These are phyloP conservation scores for Blastocystis hominis DNA, from an alignment of 352 stramenopile genomes.

Conservation along the genomic window DNA sequence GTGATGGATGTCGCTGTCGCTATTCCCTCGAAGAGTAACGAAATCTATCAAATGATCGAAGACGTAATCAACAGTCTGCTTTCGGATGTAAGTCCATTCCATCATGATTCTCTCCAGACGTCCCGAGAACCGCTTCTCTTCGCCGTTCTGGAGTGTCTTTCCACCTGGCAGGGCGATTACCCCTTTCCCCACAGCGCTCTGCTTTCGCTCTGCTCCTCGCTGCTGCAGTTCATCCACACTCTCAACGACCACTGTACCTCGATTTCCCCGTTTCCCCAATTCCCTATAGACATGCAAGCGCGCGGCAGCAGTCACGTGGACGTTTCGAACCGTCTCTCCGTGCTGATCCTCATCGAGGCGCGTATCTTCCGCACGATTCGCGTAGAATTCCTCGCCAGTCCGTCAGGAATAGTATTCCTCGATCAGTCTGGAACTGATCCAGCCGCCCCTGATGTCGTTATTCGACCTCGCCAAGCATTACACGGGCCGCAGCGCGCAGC, in stretches of 20 bases:
- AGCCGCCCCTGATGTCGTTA: neutral
- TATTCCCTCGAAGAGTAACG: neutral
- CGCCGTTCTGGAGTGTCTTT: constrained; percentile 11
- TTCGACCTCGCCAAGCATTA: neutral
- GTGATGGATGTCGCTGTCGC: neutral
- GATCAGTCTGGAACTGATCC: constrained; percentile 8
- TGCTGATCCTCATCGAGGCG: constrained; percentile 10
- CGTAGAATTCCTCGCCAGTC: neutral
- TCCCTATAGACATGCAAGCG: neutral
- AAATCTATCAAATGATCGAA: neutral
- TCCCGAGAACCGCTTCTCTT: constrained; percentile 6
- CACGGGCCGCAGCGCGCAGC: neutral
- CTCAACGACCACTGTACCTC: neutral
- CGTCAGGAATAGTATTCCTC: neutral
- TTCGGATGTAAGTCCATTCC: neutral
- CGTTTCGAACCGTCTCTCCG: neutral
- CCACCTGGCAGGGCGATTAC: constrained; percentile 17
- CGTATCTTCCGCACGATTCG: neutral
- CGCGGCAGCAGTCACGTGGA: neutral
- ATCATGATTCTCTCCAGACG: neutral
- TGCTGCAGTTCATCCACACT: neutral
- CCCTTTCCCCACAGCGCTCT: neutral
- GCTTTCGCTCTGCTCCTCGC: neutral
- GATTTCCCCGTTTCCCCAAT: neutral
- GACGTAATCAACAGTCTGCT: neutral